Percentiles rank a stretch among this genome's conserved stretches.
Conservation (phyloP, 805 yeast species). For the Yamadazyma insecticola region DNA sequence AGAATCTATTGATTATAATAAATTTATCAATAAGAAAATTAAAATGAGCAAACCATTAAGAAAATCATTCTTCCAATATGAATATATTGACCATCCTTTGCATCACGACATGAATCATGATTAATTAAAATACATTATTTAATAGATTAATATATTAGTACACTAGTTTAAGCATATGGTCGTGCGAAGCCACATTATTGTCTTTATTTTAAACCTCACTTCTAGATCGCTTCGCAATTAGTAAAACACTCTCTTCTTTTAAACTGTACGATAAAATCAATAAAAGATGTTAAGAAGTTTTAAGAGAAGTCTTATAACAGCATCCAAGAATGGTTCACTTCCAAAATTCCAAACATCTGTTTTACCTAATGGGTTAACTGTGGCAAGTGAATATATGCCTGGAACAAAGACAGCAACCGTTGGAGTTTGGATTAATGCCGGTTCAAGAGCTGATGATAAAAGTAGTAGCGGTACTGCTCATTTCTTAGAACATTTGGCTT, state of each 20-base stretch:
- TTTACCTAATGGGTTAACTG: slow-evolving; percentile 87
- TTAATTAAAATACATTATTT: too few species aligned
- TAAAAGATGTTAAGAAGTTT: neutral
- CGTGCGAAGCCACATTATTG: too few species aligned
- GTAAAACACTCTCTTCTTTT: too few species aligned
- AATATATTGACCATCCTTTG: slow-evolving; percentile 12
- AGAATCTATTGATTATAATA: slow-evolving; percentile 7
- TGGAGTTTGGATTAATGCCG: slow-evolving; percentile 98
- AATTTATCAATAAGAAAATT: slow-evolving; percentile 10
- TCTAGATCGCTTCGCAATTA: too few species aligned
- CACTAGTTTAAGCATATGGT: too few species aligned
- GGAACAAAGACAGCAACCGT: slow-evolving; percentile 92
- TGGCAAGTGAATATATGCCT: slow-evolving; percentile 86
- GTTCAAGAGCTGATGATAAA: slow-evolving; percentile 91
- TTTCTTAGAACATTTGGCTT: slow-evolving; percentile 92
- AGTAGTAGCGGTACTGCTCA: slow-evolving; percentile 93
- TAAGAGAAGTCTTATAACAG: neutral
- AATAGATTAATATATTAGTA: too few species aligned
- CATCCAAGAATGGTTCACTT: neutral
- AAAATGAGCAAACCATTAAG: slow-evolving; percentile 13
- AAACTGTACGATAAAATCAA: too few species aligned
- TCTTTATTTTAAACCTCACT: too few species aligned
- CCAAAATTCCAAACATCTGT: slow-evolving; percentile 55
- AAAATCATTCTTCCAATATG: slow-evolving; percentile 14
- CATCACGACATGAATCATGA: slow-evolving; percentile 8